Evolutionary conservation across 441 rosid species (phyloP), one percentile per base, ranked within the genome.

Genomic region (Jatropha multifida): DNA sequence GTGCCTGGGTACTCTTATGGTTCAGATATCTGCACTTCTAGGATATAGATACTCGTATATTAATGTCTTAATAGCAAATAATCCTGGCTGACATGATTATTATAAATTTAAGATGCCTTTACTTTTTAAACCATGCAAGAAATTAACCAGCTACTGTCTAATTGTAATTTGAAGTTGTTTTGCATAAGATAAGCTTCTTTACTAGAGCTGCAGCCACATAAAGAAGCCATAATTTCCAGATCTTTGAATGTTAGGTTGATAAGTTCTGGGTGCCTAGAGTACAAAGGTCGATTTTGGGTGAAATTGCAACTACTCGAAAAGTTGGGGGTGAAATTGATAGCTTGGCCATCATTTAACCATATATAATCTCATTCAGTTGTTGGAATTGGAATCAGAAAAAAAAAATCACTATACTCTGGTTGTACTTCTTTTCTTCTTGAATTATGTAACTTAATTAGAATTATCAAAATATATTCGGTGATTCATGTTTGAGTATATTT

Each of bases 131-230:
- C 37, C 27, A 2, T 46, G 32, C 48, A 46, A 46, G 5, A 59
- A 13, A 68, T 67, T 56, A 17, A 46, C 27, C 11, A 17, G 9
- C 37, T 23, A 46, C 27, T 26, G 15, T 27, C 56, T 46, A 23
- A 37, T 27, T 59, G 65, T 48, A 49, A 27, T 18, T 63, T 11
- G 26, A 20, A 72, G 18, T 58, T 65, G 61, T 48, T 66, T 15
- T 14, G 17, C 42, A 32, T 17, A 60, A 49, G 44, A 52, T 48
- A 15, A 67, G 59, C 73, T 68, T 68, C 68, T 46, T 75, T 38
- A 32, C n/a, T 56, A 27, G 32, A 65, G 41, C 56, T 38, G 41
- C 27, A 18, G 12, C 8, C 15, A 32, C 26, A 46, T 68, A 11
- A 68, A 68, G 38, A 48, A 38, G 60, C 52, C 58, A 13, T 11